Evolutionary conservation across 371 early-diverging fungal genomes (phyloP).

Genomic region (Rhizomucor pusillus): DNA sequence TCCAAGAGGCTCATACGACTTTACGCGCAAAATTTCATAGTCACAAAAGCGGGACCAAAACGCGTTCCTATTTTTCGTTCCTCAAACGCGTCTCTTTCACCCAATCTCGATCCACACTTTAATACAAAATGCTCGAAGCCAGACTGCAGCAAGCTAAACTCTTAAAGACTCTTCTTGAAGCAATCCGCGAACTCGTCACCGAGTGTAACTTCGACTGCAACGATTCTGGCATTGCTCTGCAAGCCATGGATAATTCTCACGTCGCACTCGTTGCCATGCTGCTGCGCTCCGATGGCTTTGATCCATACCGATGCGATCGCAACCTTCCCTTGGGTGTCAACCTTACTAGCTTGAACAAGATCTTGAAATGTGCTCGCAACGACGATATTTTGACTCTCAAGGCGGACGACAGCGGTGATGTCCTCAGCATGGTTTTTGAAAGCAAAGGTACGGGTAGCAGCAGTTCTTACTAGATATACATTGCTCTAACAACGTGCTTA

Average conservation of each 20-base stretch:
- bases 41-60: too few relatives aligned
- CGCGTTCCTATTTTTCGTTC: constrained; percentile 8
- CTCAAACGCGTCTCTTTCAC: constrained; percentile 1
- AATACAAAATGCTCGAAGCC: constrained; percentile 72
- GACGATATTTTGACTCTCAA: constrained; percentile 90
- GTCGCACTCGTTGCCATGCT: constrained; percentile 93
- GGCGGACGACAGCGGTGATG: constrained; percentile 88
- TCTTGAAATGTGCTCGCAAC: constrained; percentile 92
- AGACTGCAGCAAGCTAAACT: constrained; percentile 71
- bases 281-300: constrained; percentile 88
- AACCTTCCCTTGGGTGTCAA: constrained; percentile 92
- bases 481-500: constrained; percentile 18
- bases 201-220: constrained; percentile 98
- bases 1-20: too few relatives aligned
- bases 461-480: neutral
- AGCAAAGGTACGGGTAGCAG: constrained; percentile 49
- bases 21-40: too few relatives aligned
- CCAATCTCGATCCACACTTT: neutral
- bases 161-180: constrained; percentile 94
- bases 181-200: constrained; percentile 95
- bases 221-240: constrained; percentile 94
- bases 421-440: constrained; percentile 83
- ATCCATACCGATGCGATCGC: constrained; percentile 95
- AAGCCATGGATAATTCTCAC: constrained; percentile 99
- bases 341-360: constrained; percentile 83